Evolutionary conservation across 164 flowering plant genomes (phyloP).

Genomic region (Kingdonia uniflora): DNA sequence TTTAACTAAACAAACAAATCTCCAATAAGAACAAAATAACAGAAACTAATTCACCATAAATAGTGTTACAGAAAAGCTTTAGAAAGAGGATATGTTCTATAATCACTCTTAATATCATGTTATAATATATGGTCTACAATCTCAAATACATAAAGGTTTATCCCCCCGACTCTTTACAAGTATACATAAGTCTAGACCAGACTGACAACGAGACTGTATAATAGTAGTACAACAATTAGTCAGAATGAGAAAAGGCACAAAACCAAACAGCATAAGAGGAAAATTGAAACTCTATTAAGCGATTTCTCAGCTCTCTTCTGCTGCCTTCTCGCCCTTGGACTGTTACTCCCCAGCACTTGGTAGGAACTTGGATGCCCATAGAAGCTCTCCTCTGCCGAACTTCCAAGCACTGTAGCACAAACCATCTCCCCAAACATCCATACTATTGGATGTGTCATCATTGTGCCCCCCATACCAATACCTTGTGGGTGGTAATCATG

Average conservation of each 20-base stretch:
- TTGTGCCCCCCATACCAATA: constrained; percentile 11
- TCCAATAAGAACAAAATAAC: too few species aligned
- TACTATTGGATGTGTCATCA: constrained; percentile 21
- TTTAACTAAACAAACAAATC: too few species aligned
- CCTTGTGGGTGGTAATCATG: constrained; percentile 6
- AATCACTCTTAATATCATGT: too few species aligned
- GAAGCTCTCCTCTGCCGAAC: constrained; percentile 20
- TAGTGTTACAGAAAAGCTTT: too few species aligned
- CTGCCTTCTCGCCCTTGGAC: constrained; percentile 27
- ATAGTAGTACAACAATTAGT: not conserved
- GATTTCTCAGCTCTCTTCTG: constrained; percentile 26
- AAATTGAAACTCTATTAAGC: constrained; percentile 28
- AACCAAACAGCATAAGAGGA: constrained; percentile 29
- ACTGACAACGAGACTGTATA: too few species aligned
- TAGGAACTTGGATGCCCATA: constrained; percentile 24
- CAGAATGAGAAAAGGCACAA: constrained; percentile 34
- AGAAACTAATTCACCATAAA: too few species aligned
- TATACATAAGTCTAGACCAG: not conserved
- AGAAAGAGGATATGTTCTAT: too few species aligned
- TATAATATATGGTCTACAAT: too few species aligned
- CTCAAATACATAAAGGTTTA: too few species aligned
- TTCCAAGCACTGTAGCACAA: constrained; percentile 35
- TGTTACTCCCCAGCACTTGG: constrained; percentile 13
- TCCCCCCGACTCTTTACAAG: constrained; percentile 1
- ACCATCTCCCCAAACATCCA: constrained; percentile 51